Conservation (phyloP, 2,329 filamentous ascomycete genomes). For the Colletotrichum euphorbiae region DNA sequence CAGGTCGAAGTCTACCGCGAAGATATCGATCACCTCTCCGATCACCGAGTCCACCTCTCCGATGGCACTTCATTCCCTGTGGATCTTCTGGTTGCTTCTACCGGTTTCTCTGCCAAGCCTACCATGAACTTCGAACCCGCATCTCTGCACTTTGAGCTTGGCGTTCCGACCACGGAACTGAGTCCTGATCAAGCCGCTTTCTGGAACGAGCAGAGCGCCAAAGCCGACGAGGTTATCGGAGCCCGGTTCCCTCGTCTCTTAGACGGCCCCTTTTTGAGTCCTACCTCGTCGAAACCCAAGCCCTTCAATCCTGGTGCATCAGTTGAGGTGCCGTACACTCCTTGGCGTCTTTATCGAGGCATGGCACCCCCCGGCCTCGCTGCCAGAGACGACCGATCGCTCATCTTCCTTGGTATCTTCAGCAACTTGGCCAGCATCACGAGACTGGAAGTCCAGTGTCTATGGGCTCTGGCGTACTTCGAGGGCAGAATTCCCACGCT, state of each 20-base stretch:
- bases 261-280: slow-evolving; percentile 28
- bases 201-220: slow-evolving; percentile 38
- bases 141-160: slow-evolving; percentile 39
- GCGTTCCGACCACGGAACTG: slow-evolving; percentile 41
- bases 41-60: slow-evolving; percentile 59
- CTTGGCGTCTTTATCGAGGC: slow-evolving; percentile 46
- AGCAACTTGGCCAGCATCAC: slow-evolving; percentile 58
- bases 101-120: slow-evolving; percentile 44
- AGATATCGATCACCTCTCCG: slow-evolving; percentile 62
- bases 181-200: slow-evolving; percentile 27
- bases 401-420: slow-evolving; percentile 62
- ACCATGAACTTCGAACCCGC: slow-evolving; percentile 41
- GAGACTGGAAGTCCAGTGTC: slow-evolving; percentile 59
- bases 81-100: slow-evolving; percentile 57
- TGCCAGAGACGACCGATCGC: slow-evolving; percentile 52
- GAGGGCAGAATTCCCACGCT: slow-evolving; percentile 53
- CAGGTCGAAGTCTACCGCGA: slow-evolving; percentile 66
- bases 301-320: slow-evolving; percentile 39
- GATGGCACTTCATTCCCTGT: slow-evolving; percentile 56
- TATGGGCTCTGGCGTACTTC: slow-evolving; percentile 70
- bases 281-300: slow-evolving; percentile 28
- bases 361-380: slow-evolving; percentile 45
- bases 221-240: slow-evolving; percentile 40
- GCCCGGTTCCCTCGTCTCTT: slow-evolving; percentile 39
- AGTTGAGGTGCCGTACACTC: slow-evolving; percentile 38